Evolutionary conservation across 495 filamentous ascomycete genomes (phyloP).

Genomic region (Penicillium samsonianum): DNA sequence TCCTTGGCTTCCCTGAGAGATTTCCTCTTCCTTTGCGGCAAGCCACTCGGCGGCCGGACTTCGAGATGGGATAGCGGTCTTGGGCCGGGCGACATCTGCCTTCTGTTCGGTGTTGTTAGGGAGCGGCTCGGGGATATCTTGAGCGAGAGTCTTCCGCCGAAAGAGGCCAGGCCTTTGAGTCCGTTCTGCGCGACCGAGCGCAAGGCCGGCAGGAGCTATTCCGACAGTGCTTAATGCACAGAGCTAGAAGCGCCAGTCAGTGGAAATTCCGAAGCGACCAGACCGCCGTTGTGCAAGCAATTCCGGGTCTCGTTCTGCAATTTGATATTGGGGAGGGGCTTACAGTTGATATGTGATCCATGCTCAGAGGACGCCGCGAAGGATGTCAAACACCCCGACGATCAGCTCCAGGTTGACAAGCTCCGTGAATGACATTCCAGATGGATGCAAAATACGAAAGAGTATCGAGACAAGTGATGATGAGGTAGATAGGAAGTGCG

Average conservation of each 20-base stretch:
- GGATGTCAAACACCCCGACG: conserved; percentile 41
- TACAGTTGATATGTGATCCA: conserved; percentile 54
- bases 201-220: conserved; percentile 64
- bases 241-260: conserved; percentile 47
- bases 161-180: conserved; percentile 28
- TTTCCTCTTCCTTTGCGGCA: conserved; percentile 16
- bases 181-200: conserved; percentile 60
- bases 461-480: conserved; percentile 4
- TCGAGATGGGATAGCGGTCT: conserved; percentile 27
- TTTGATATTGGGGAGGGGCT: conserved; percentile 18
- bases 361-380: conserved; percentile 38
- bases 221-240: conserved; percentile 72
- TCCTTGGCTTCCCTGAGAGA: conserved; percentile 12
- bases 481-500: conserved; percentile 6
- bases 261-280: background rate
- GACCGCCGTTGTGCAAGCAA: background rate
- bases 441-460: conserved; percentile 34
- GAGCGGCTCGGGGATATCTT: conserved; percentile 23
- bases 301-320: background rate
- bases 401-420: conserved; percentile 40
- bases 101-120: conserved; percentile 20
- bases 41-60: conserved; percentile 16
- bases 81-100: conserved; percentile 29
- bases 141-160: conserved; percentile 33
- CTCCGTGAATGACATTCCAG: conserved; percentile 43